Base-by-base conservation (phyloP, 2,329 filamentous ascomycete genomes). In the Pseudopithomyces chartarum region DNA sequence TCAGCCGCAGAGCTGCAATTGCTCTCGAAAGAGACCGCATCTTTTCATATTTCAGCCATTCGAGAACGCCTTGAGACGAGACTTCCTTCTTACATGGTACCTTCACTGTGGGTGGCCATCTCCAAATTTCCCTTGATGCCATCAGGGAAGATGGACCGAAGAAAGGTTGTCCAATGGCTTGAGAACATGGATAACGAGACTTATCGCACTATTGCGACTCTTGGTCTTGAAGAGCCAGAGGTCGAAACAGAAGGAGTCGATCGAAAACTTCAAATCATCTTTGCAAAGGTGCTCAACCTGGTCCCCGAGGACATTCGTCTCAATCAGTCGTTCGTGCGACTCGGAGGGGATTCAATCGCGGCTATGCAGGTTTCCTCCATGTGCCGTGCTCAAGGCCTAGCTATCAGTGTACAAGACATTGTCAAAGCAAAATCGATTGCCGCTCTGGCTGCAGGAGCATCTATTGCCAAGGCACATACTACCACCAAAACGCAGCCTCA, bases 301-400 rank as follows among this genome's bases (percentile, higher is more conserved):
- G 57, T 63, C 2, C 13, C 56, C 1, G 65, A 66, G 44, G 65
- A 71, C 22, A 61, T 74, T n/a, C 61, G 68, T 10, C 61, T 72
- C 23, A 73, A 69, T 19, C 68, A 71, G 48, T 71, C 69, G 0
- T 75, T 75, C 56, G 46, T 75, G 32, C 70, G 73, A 43, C 58
- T 74, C 7, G 71, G 73, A 13, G 71, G 72, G n/a, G 73, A 75
- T 46, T 70, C 66, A 3, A 75, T 75, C 52, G 67, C 70, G 34
- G 71, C 71, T 4, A 75, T 75, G 71, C 71, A 73, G 52, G 69
- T 73, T 19, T 69, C 66, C 1, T 71, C 70, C 3, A 65, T 69
- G 47, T 72, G 70, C 40, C 68, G 70, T 20, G 62, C 69, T 4
- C 63, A 72, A 36, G 69, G 67, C 8, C 53, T 73, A 19, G 63